Conservation (phyloP, 208 protist genomes). For the Entamoeba dispar region DNA sequence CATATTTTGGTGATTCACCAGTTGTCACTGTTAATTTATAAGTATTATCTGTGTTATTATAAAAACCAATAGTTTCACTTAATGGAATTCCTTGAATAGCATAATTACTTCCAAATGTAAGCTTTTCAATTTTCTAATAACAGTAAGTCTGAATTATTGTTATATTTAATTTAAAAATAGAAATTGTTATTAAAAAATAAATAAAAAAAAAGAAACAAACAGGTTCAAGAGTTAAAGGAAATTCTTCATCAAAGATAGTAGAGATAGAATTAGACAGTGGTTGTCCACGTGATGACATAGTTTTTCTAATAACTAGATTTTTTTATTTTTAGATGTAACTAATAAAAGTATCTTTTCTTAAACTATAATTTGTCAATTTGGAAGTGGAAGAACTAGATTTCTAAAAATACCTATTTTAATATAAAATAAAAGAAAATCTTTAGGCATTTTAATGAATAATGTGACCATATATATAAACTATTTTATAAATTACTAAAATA, state of each 20-base stretch:
- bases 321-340: no score
- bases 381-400: no score
- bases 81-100: not conserved
- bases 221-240: not conserved
- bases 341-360: no score
- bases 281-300: not conserved
- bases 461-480: no score
- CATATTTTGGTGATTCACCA: not conserved
- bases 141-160: not conserved
- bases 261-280: not conserved
- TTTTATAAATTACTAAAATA: no score
- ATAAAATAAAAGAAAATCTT: no score
- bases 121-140: not conserved
- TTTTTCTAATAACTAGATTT: no score
- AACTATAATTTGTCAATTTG: no score
- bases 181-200: no score
- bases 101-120: not conserved
- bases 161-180: not conserved
- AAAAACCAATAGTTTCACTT: not conserved
- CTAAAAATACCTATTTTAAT: no score
- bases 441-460: no score
- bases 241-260: not conserved
- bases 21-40: not conserved
- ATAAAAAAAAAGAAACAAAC: not conserved
- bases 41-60: not conserved